phyloP scores from a whole-genome alignment of 768 basidiomycete species.

The Boletus eberwhitei region DNA sequence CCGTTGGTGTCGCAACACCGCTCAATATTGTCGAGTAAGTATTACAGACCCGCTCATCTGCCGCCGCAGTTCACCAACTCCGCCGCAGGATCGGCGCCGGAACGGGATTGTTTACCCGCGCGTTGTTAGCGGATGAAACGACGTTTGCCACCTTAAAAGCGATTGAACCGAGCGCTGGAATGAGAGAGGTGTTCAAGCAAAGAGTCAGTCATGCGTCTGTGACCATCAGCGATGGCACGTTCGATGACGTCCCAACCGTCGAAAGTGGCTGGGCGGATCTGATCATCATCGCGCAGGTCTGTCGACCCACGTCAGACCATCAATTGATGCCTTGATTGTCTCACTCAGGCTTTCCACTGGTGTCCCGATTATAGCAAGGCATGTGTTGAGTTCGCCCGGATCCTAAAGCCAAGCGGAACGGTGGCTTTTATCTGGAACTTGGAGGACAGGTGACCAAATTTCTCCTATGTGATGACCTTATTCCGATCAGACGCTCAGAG shows the following conservation, averaged over 20 bases:
- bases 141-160: constrained; percentile 56
- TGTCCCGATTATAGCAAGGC: constrained; percentile 76
- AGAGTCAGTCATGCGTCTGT: constrained; percentile 53
- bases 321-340: constrained; percentile 6
- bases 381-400: constrained; percentile 69
- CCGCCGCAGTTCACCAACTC: background rate
- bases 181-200: constrained; percentile 69
- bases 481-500: constrained; percentile 34
- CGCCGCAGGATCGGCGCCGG: constrained; percentile 69
- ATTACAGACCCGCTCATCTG: background rate
- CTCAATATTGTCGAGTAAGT: constrained; percentile 71
- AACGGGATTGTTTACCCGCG: constrained; percentile 87
- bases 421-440: constrained; percentile 87
- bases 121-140: constrained; percentile 61
- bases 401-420: constrained; percentile 72
- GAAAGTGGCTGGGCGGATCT: constrained; percentile 72
- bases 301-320: constrained; percentile 1
- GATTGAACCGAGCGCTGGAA: constrained; percentile 83
- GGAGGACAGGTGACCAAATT: constrained; percentile 60
- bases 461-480: background rate
- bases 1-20: constrained; percentile 36
- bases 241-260: constrained; percentile 55
- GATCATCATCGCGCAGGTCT: constrained; percentile 73
- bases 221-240: constrained; percentile 60
- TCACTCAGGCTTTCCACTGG: constrained; percentile 86